phyloP scores from a whole-genome alignment of 148 eudicot genomes.

The Polygonum maritimum region DNA sequence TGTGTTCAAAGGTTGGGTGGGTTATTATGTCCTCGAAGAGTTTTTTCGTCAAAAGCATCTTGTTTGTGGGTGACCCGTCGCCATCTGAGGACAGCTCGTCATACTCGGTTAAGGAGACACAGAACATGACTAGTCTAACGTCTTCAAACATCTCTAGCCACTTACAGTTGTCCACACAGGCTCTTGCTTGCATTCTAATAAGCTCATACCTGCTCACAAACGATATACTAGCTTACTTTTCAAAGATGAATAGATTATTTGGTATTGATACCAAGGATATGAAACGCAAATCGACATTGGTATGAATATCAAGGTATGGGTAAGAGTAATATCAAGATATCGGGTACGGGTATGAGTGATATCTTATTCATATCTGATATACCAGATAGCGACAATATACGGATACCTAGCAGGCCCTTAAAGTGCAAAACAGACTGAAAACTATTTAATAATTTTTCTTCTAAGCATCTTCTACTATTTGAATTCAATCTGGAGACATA shows the following conservation, averaged over 20 bases:
- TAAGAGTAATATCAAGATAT: background rate
- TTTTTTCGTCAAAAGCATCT: slow-evolving; percentile 69
- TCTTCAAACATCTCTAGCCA: slow-evolving; percentile 97
- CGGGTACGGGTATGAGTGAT: background rate
- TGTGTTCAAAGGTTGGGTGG: slow-evolving; percentile 75
- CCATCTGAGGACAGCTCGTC: slow-evolving; percentile 45
- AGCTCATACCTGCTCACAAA: slow-evolving; percentile 60
- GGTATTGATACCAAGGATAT: background rate
- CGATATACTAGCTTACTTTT: background rate
- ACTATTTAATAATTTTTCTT: background rate
- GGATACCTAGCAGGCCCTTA: background rate
- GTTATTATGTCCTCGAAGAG: slow-evolving; percentile 73
- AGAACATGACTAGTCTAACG: slow-evolving; percentile 73
- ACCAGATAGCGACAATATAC: background rate
- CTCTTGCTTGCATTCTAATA: slow-evolving; percentile 82
- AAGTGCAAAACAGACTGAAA: background rate
- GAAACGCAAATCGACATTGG: background rate
- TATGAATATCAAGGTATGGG: background rate
- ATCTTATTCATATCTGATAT: background rate
- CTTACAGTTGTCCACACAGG: slow-evolving; percentile 78
- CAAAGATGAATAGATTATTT: background rate
- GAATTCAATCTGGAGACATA: background rate
- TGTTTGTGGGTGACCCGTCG: slow-evolving; percentile 45
- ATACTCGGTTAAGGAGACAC: slow-evolving; percentile 67
- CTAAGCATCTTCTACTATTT: background rate